Evolutionary conservation across 495 filamentous ascomycete species (phyloP).

Genomic region (Trichocladium uniseriatum): DNA sequence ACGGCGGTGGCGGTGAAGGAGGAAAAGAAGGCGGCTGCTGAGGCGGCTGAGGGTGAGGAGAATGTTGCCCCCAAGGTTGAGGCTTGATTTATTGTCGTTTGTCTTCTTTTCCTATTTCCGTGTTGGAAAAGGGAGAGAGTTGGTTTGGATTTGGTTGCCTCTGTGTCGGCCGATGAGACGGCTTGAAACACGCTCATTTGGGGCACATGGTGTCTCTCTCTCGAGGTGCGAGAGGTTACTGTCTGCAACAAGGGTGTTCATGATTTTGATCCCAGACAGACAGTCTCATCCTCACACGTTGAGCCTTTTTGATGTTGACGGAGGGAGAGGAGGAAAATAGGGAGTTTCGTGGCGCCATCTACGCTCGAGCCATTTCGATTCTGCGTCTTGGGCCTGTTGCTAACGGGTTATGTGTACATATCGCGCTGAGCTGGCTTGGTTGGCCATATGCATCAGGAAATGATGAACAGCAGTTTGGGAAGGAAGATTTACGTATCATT

Average conservation of each 20-base stretch:
- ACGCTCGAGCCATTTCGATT: too few species aligned
- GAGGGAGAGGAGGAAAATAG: background rate
- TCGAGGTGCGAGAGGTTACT: background rate
- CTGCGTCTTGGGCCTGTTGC: too few species aligned
- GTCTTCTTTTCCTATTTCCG: too few species aligned
- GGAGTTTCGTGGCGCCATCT: too few species aligned
- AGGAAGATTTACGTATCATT: too few species aligned
- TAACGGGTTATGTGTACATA: too few species aligned
- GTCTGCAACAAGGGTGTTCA: background rate
- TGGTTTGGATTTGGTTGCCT: background rate
- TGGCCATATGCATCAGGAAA: too few species aligned
- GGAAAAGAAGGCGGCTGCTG: background rate
- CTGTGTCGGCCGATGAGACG: background rate
- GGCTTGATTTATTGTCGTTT: background rate
- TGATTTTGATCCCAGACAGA: background rate
- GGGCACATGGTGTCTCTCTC: background rate
- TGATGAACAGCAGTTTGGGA: too few species aligned
- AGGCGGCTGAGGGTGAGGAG: background rate
- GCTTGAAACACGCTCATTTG: background rate
- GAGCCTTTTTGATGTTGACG: background rate
- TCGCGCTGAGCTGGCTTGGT: too few species aligned
- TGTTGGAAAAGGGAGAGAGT: background rate
- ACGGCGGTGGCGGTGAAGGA: background rate
- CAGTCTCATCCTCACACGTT: background rate
- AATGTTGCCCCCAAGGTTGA: slow-evolving; percentile 2